A percentile compares a stretch with the other conserved stretches of the same genome.
Conservation (phyloP, 306 rosid genomes). For the Pyrus communis region DNA sequence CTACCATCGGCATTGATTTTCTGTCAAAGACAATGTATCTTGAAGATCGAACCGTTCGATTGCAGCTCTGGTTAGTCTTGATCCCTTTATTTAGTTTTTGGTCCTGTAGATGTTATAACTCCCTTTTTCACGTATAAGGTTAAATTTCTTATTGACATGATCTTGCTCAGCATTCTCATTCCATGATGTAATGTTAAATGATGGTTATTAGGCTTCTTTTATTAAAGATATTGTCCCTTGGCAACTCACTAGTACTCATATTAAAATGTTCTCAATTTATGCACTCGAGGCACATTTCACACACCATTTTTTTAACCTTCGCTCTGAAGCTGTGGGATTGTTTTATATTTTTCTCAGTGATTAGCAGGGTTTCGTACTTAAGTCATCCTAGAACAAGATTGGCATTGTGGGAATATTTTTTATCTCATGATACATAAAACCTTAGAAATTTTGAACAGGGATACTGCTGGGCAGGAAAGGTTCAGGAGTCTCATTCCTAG, state of each 20-base stretch:
- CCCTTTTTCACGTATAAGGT: not conserved
- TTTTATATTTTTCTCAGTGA: not conserved
- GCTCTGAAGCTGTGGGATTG: not conserved
- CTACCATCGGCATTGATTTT: slow-evolving; percentile 51
- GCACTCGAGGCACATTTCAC: not conserved
- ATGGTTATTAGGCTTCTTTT: not conserved
- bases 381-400: not conserved
- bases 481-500: slow-evolving; percentile 60
- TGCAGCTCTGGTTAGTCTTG: slow-evolving; percentile 46
- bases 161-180: not conserved
- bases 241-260: not conserved
- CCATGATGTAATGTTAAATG: not conserved
- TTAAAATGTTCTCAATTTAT: not conserved
- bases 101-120: not conserved
- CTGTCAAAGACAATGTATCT: slow-evolving; percentile 60
- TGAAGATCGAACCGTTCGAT: slow-evolving; percentile 50
- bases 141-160: not conserved
- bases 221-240: not conserved
- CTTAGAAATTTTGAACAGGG: slow-evolving; percentile 25
- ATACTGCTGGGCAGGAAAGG: slow-evolving; percentile 58
- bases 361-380: not conserved
- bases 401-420: not conserved
- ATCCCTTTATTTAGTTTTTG: not conserved
- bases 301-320: not conserved
- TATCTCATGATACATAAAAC: not conserved